Evolutionary conservation across 768 basidiomycete genomes (phyloP).

Genomic region (Serendipita vermifera): DNA sequence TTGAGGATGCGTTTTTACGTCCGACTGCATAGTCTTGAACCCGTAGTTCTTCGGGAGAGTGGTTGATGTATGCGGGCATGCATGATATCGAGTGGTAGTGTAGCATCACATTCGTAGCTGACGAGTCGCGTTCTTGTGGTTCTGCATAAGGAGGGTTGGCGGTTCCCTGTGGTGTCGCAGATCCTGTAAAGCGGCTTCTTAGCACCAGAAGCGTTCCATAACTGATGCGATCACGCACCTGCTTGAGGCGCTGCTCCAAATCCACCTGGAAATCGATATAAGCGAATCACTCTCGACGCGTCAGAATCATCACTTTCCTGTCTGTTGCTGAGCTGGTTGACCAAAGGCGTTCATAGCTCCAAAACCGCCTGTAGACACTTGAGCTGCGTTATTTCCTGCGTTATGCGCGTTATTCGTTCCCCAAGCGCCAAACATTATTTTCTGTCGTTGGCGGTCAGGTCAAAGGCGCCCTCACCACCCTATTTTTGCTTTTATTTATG

Average conservation of each 20-base stretch:
- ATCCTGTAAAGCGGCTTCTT: conserved; percentile 10
- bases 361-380: conserved; percentile 27
- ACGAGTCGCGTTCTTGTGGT: conserved; percentile 54
- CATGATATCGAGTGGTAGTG: conserved; percentile 76
- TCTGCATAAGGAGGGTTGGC: conserved; percentile 48
- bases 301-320: no score
- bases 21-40: conserved; percentile 63
- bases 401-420: neutral
- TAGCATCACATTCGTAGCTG: conserved; percentile 30
- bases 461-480: no score
- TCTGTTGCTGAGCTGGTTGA: conserved; percentile 16
- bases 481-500: no score
- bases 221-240: conserved; percentile 18
- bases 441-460: no score
- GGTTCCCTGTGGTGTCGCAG: conserved; percentile 38
- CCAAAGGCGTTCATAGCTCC: conserved; percentile 60
- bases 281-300: no score
- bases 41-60: conserved; percentile 72
- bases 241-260: conserved; percentile 26
- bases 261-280: conserved; percentile 20
- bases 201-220: conserved; percentile 11
- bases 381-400: neutral
- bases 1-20: conserved; percentile 42
- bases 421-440: conserved; percentile 4
- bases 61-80: conserved; percentile 64